Evolutionary conservation across 805 yeast species (phyloP).

Genomic region (Pichia paraexigua): DNA sequence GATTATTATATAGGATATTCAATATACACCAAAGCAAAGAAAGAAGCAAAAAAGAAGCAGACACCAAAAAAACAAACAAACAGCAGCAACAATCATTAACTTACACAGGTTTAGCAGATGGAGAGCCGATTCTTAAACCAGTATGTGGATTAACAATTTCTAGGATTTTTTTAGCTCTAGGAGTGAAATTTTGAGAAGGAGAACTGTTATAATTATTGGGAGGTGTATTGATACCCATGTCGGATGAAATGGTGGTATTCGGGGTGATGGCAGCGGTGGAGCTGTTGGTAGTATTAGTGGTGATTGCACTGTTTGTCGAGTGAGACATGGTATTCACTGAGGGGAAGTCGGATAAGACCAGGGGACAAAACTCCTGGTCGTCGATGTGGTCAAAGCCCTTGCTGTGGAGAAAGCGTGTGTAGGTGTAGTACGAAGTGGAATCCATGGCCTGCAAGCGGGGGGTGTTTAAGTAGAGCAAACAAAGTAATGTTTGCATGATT

Average conservation of each 20-base stretch:
- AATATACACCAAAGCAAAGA: neutral
- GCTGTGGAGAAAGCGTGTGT: neutral
- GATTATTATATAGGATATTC: too few relatives aligned
- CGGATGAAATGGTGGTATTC: constrained; percentile 35
- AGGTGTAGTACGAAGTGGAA: neutral
- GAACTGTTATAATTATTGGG: neutral
- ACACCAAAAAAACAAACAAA: too few relatives aligned
- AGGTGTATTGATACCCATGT: constrained; percentile 23
- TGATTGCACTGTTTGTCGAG: neutral
- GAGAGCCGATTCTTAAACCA: constrained; percentile 47
- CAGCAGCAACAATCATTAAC: too few relatives aligned
- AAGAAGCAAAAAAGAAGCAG: neutral
- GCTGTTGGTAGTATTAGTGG: neutral
- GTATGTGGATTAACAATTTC: constrained; percentile 60
- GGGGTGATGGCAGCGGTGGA: neutral
- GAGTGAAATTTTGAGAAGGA: constrained; percentile 16
- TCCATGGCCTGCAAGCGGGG: neutral
- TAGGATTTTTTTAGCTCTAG: constrained; percentile 50
- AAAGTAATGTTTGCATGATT: too few relatives aligned
- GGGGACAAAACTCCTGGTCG: constrained; percentile 5
- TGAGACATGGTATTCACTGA: neutral
- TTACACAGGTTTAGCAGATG: constrained; percentile 27
- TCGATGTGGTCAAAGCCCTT: constrained; percentile 5
- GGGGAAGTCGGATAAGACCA: neutral
- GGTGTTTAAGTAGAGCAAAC: too few relatives aligned